phyloP scores from a whole-genome alignment of 176 grass and related monocot species.

The Oryza officinalis region DNA sequence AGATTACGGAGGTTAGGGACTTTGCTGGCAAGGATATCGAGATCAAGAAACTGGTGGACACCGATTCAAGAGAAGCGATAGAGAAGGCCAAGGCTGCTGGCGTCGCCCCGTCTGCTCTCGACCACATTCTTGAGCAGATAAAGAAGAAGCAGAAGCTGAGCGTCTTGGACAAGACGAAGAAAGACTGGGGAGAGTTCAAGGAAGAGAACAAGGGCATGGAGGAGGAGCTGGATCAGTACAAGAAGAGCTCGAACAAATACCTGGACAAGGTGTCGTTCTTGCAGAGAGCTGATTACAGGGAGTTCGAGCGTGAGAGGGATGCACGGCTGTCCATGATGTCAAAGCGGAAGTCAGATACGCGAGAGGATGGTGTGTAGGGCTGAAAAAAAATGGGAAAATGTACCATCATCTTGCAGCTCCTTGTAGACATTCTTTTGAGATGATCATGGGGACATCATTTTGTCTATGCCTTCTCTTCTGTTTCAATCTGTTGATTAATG shows the following conservation, averaged over 20 bases:
- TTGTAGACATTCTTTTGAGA: conserved; percentile 35
- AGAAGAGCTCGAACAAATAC: conserved; percentile 98
- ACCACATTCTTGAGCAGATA: conserved; percentile 88
- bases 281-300: conserved; percentile 76
- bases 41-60: conserved; percentile 87
- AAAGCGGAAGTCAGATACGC: conserved; percentile 63
- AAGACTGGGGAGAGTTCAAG: conserved; percentile 98
- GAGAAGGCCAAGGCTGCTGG: conserved; percentile 72
- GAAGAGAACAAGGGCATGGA: conserved; percentile 84
- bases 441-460: conserved; percentile 14
- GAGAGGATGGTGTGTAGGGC: conserved; percentile 66
- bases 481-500: not conserved
- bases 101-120: conserved; percentile 48
- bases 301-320: conserved; percentile 96
- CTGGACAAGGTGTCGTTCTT: conserved; percentile 92
- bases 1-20: conserved; percentile 92
- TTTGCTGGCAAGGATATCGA: conserved; percentile 93
- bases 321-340: conserved; percentile 67
- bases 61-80: conserved; percentile 84
- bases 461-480: not conserved
- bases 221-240: conserved; percentile 84
- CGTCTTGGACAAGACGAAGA: conserved; percentile 97
- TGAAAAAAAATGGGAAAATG: conserved; percentile 4
- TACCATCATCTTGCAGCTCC: not conserved
- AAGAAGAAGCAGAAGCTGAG: conserved; percentile 95